Conservation (phyloP, 352 stramenopile species). For the Phytophthora crassamura region DNA sequence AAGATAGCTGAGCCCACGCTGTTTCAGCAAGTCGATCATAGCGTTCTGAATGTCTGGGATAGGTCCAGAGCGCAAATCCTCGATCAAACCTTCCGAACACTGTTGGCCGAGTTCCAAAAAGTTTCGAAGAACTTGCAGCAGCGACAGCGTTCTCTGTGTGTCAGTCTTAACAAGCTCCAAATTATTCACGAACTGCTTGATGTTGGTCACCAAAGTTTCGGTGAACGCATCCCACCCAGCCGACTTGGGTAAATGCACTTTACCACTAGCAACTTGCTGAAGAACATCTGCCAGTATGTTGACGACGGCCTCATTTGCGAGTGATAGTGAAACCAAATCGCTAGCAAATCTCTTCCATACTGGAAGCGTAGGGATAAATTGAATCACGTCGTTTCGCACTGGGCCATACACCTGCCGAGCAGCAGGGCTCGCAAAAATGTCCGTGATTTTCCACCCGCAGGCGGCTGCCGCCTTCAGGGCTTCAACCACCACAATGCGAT, state of each 20-base stretch:
- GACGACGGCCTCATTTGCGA: constrained; percentile 43
- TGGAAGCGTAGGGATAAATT: constrained; percentile 42
- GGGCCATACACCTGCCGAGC: constrained; percentile 37
- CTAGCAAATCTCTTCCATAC: constrained; percentile 53
- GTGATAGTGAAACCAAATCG: constrained; percentile 37
- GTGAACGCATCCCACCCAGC: constrained; percentile 58
- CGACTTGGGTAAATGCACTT: constrained; percentile 42
- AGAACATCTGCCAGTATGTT: constrained; percentile 48
- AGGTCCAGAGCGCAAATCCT: constrained; percentile 33
- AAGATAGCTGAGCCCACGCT: constrained; percentile 51
- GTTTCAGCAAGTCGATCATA: constrained; percentile 45
- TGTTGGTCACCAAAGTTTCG: constrained; percentile 45
- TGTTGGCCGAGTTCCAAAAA: constrained; percentile 51
- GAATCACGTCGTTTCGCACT: constrained; percentile 57
- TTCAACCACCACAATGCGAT: constrained; percentile 29
- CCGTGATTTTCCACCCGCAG: constrained; percentile 57
- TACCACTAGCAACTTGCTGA: constrained; percentile 41
- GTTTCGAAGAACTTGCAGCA: constrained; percentile 53
- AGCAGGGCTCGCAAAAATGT: constrained; percentile 43
- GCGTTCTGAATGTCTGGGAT: constrained; percentile 51
- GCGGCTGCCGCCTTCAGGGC: constrained; percentile 51
- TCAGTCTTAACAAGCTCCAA: constrained; percentile 28
- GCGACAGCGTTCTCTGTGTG: constrained; percentile 42
- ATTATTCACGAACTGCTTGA: constrained; percentile 53
- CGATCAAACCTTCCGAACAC: constrained; percentile 42